These are phyloP conservation scores for Microstegium vimineum DNA, from an alignment of 176 grass and related monocot species.

Conservation along the genomic window DNA sequence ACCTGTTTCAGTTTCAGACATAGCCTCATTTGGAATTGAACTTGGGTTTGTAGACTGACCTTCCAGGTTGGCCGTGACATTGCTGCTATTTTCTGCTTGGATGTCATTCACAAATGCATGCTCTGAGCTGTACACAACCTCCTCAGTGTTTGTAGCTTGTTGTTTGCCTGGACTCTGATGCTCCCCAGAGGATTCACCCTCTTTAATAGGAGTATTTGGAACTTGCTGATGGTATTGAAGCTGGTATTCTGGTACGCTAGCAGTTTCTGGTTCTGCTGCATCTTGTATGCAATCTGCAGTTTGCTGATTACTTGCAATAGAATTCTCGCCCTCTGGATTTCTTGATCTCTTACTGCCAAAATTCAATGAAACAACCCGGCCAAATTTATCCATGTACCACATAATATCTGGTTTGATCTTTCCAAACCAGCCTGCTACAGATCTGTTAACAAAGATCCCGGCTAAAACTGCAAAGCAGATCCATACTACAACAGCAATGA, in stretches of 20 bases:
- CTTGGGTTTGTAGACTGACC: not conserved
- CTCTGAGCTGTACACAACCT: no score
- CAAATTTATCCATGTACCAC: not conserved
- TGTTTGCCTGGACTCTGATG: not conserved
- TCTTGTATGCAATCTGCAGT: not conserved
- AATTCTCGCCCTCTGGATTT: not conserved
- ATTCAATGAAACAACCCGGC: not conserved
- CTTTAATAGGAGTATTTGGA: no score
- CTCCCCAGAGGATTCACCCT: not conserved
- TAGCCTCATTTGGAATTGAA: not conserved
- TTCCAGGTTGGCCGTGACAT: not conserved
- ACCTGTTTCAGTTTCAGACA: not conserved
- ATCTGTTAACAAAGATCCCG: not conserved
- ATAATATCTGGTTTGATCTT: not conserved
- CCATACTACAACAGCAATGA: constrained; percentile 11
- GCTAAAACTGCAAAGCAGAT: constrained; percentile 16
- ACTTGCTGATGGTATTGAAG: no score
- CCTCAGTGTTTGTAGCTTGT: not conserved
- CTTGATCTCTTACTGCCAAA: not conserved
- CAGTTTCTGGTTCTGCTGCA: not conserved
- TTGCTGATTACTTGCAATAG: not conserved
- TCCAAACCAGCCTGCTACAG: not conserved
- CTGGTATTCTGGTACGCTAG: no score
- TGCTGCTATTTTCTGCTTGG: not conserved
- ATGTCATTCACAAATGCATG: no score